These are phyloP conservation scores for Chlorociboria aeruginascens DNA, from an alignment of 495 filamentous ascomycete genomes.

Conservation along the genomic window DNA sequence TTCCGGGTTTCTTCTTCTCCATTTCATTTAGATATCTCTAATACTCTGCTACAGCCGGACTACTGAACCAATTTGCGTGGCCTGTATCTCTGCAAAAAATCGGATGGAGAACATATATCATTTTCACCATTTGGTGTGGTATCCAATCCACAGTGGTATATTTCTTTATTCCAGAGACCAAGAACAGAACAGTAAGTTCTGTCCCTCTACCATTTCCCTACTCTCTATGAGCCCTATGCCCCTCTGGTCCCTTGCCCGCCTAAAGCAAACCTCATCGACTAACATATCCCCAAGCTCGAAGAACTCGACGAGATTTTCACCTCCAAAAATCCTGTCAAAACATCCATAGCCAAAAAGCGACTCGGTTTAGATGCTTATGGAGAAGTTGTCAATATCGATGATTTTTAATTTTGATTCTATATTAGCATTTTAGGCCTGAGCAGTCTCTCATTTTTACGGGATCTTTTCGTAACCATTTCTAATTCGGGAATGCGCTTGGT, in stretches of 20 bases:
- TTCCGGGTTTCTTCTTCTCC: not conserved
- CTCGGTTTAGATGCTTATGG: constrained; percentile 23
- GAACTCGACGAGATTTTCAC: constrained; percentile 58
- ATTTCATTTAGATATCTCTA: not conserved
- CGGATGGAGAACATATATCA: constrained; percentile 32
- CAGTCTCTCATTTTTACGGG: not conserved
- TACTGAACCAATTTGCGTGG: constrained; percentile 35
- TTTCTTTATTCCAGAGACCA: constrained; percentile 22
- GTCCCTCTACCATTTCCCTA: not conserved
- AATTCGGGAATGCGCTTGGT: too few relatives aligned
- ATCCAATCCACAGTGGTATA: constrained; percentile 16
- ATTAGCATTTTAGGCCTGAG: not conserved
- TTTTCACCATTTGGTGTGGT: constrained; percentile 20
- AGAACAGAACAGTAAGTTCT: constrained; percentile 18
- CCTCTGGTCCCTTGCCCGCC: not conserved
- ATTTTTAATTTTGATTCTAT: not conserved
- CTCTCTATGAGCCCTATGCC: not conserved
- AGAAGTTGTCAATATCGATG: constrained; percentile 23
- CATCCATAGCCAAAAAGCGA: constrained; percentile 39
- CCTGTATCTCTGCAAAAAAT: constrained; percentile 27
- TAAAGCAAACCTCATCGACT: not conserved
- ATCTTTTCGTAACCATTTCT: not conserved
- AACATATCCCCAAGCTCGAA: constrained; percentile 34
- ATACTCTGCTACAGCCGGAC: constrained; percentile 16
- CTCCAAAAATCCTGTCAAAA: constrained; percentile 38